Evolutionary conservation across 371 early-diverging fungal species (phyloP), one percentile per base, ranked within the genome.

Genomic region (Phascolomyces articulosus): DNA sequence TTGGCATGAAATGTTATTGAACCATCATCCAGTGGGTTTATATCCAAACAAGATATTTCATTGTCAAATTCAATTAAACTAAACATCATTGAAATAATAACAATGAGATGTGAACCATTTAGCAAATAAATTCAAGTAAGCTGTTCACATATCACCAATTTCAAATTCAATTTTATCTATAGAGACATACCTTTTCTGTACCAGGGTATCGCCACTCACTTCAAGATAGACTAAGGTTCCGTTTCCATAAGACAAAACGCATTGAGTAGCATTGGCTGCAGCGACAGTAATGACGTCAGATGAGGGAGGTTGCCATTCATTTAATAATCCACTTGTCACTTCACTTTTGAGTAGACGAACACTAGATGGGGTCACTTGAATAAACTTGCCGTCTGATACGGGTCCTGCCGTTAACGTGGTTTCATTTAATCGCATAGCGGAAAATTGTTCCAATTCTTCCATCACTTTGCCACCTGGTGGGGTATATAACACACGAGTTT

Each of bases 21-120:
- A 16, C 44, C 67, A 38, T 66, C 47, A 48, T 81, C 75, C 20
- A 80, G 58, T 10, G 80, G 68, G 29, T 72, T 72, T 31, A 90
- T 81, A 63, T 86, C 83, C 20, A 93, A 63, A 56, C 91, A 90
- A 2, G 93, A 78, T 41, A 93, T 82, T 49, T 90, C 88, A 62
- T 81, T 68, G 18, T 80, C 85, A 58, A 87, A 70, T 38, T 73
- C 61, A 16, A 60, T 78, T 58, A 68, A 60, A 0, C 88, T 83
- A 62, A 41, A 13, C 18, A 26, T 44, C 16, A 0, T 4, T 1
- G 29, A 38, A 11, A 18, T 15, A 38, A n/a, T 26, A 54, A 26
- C 7, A 54, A 9, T 54, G 15, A 15, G 18, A 29, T 54, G n/a
- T n/a, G n/a, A n/a, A n/a, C n/a, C n/a, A n/a, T n/a, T n/a, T n/a